Base-by-base conservation (phyloP, 139 green algal genomes). In the Picochlorum sp. region DNA sequence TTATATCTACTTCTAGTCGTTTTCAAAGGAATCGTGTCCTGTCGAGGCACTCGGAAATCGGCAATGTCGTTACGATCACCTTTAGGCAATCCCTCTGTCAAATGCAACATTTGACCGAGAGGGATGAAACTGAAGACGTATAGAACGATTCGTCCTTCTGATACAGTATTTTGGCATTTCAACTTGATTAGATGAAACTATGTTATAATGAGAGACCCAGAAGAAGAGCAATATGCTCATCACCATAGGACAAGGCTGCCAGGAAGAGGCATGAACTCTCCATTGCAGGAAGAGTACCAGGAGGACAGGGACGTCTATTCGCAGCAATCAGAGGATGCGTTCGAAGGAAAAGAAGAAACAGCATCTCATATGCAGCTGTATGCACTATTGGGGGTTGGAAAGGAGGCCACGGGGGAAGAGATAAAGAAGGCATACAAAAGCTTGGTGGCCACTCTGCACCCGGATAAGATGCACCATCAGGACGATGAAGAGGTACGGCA, bases 381-480 rank as follows among this genome's bases (percentile, higher is more conserved):
- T 13, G 72, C 66, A 3, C 6, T 63, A 20, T 55, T 78, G 28
- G 52, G 52, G 1, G 61, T 78, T n/a, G 13, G 30, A 11, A 54
- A 44, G 1, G 47, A 57, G 26, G 69, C 72, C 23, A 72, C 14
- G 4, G 58, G 74, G 11, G 73, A 77, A 23, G 56, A 73, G 30
- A 69, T 81, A 26, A 51, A 54, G 11, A 58, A 45, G 5, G 75
- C 75, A 9, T 81, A 77, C 54, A 67, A 77, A 30, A 28, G 59
- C 13, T 45, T 85, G 26, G 79, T 74, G 47, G 72, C 78, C 41
- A 67, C 67, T 6, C 72, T 70, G 31, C 79, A 86, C 61, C 79
- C 79, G 1, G 79, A 86, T 67, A 86, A 86, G 57, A 59, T 66
- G 14, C 47, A 21, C 14, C 34, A 41, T 41, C 34, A 41, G 34